Conservation (phyloP, 352 stramenopile species). For the Phytophthora sansomeana region DNA sequence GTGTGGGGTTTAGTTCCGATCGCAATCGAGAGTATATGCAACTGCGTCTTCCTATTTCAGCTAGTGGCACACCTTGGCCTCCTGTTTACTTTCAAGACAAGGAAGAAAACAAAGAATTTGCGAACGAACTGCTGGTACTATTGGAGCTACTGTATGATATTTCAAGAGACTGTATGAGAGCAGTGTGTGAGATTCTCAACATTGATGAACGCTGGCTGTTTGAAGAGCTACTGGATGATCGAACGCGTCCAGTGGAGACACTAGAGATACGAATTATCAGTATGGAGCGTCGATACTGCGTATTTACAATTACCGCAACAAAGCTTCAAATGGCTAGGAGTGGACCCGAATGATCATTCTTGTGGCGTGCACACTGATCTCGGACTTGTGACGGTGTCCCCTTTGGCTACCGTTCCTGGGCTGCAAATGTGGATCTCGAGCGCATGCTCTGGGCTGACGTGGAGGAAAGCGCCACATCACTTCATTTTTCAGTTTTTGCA, state of each 20-base stretch:
- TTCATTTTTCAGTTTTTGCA: conserved; percentile 88
- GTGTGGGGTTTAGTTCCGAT: conserved; percentile 78
- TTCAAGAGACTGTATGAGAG: conserved; percentile 78
- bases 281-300: conserved; percentile 85
- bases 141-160: conserved; percentile 72
- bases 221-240: conserved; percentile 72
- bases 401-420: conserved; percentile 72
- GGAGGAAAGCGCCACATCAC: conserved; percentile 57
- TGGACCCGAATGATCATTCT: conserved; percentile 67
- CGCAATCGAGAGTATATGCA: conserved; percentile 85
- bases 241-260: conserved; percentile 38
- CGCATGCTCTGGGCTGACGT: conserved; percentile 85
- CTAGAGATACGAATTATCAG: conserved; percentile 64
- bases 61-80: conserved; percentile 79
- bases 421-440: conserved; percentile 89
- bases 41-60: conserved; percentile 64
- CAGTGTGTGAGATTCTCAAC: conserved; percentile 75
- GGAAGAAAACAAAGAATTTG: conserved; percentile 52
- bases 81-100: conserved; percentile 67
- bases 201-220: conserved; percentile 73
- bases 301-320: conserved; percentile 89
- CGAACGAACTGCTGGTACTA: conserved; percentile 62
- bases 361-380: conserved; percentile 84
- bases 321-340: conserved; percentile 32
- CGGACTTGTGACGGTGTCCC: conserved; percentile 82